Evolutionary conservation across 31 red algal species (phyloP).

Genomic region (Endocladia muricata): DNA sequence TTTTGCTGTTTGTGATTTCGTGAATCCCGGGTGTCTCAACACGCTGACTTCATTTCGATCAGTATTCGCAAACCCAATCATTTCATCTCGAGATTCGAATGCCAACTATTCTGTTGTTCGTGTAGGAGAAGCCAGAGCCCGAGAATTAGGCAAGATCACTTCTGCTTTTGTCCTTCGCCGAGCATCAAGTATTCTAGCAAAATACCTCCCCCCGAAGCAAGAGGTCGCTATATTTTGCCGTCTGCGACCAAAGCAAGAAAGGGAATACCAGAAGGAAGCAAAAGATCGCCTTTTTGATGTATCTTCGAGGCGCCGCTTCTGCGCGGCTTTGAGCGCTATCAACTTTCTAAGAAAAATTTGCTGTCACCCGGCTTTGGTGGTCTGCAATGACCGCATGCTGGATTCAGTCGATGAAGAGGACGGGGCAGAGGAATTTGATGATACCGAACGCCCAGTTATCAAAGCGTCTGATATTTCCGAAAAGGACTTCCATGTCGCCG

Average conservation of each 20-base stretch:
- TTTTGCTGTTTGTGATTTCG: slow-evolving; percentile 87
- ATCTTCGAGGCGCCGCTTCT: slow-evolving; percentile 33
- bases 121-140: slow-evolving; percentile 58
- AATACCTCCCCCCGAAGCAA: slow-evolving; percentile 79
- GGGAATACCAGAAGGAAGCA: slow-evolving; percentile 57
- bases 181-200: slow-evolving; percentile 62
- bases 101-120: slow-evolving; percentile 23
- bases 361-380: slow-evolving; percentile 66
- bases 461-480: slow-evolving; percentile 3
- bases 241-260: slow-evolving; percentile 57
- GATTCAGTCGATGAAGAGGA: neutral
- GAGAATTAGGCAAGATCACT: slow-evolving; percentile 63
- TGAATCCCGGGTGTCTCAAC: slow-evolving; percentile 74
- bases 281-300: slow-evolving; percentile 37
- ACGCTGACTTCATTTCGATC: slow-evolving; percentile 59
- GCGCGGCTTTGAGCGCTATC: slow-evolving; percentile 67
- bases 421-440: neutral
- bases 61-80: slow-evolving; percentile 80
- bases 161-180: slow-evolving; percentile 63
- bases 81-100: slow-evolving; percentile 64
- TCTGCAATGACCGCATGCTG: neutral
- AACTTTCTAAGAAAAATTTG: slow-evolving; percentile 87
- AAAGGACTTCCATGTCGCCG: slow-evolving; percentile 31
- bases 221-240: slow-evolving; percentile 83
- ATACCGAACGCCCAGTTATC: neutral